Conservation (phyloP, 768 basidiomycete species). For the Fomitopsis serialis region DNA sequence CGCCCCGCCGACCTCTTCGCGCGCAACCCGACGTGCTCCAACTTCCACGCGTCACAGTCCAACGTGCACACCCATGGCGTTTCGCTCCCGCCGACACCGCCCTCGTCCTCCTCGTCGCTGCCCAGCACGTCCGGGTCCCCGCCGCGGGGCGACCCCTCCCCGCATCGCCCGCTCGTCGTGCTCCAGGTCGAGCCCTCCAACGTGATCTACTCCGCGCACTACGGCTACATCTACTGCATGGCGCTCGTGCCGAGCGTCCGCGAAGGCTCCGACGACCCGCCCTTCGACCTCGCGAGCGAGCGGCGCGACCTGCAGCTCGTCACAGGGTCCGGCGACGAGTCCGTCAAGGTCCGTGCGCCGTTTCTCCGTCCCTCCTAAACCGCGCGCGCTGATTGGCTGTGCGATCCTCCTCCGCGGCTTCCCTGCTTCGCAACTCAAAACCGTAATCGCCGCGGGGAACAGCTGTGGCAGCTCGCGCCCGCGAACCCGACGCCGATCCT, state of each 20-base stretch:
- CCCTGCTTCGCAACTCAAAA: neutral
- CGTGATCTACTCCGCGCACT: slow-evolving; percentile 86
- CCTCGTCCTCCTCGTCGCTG: slow-evolving; percentile 1
- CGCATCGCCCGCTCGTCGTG: slow-evolving; percentile 27
- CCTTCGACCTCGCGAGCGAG: slow-evolving; percentile 17
- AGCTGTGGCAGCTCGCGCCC: slow-evolving; percentile 65
- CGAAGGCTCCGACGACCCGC: slow-evolving; percentile 30
- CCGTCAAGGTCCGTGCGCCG: slow-evolving; percentile 59
- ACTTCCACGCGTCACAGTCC: slow-evolving; percentile 19
- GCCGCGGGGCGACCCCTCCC: neutral
- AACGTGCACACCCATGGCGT: slow-evolving; percentile 5
- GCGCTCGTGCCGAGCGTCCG: slow-evolving; percentile 37
- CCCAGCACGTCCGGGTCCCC: slow-evolving; percentile 3
- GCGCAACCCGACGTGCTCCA: slow-evolving; percentile 40
- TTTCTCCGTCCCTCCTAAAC: neutral
- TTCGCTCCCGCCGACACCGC: slow-evolving; percentile 16
- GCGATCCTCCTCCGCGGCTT: neutral
- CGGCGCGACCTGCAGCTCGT: slow-evolving; percentile 36
- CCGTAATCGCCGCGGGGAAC: neutral
- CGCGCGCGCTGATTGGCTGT: neutral
- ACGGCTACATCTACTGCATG: slow-evolving; percentile 92
- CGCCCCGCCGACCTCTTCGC: slow-evolving; percentile 65
- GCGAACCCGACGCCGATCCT: slow-evolving; percentile 34
- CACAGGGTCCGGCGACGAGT: slow-evolving; percentile 89
- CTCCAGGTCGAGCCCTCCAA: slow-evolving; percentile 61